phyloP scores from a whole-genome alignment of 306 rosid genomes.

The Trifolium fragiferum region DNA sequence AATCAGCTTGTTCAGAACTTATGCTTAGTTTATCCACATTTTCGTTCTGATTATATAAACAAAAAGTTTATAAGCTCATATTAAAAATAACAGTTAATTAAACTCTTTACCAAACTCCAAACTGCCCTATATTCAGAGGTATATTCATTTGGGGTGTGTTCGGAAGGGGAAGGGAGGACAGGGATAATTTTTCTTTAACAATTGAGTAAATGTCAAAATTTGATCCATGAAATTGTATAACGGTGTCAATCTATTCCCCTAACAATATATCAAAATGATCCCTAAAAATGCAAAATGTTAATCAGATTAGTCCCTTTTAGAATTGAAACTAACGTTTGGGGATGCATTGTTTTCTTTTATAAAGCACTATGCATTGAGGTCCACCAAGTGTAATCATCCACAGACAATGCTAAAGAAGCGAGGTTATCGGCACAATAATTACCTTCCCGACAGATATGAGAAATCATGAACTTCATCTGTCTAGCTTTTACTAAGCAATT shows the following conservation, averaged over 20 bases:
- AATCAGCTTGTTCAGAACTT: not conserved
- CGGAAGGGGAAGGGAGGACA: not conserved
- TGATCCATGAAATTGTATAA: not conserved
- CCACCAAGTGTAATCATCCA: too few species aligned
- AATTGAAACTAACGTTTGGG: too few species aligned
- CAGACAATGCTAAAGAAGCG: too few species aligned
- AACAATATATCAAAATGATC: not conserved
- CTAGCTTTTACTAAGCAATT: too few species aligned
- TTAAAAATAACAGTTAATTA: not conserved
- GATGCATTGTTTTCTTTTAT: too few species aligned
- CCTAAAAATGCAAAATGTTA: too few species aligned
- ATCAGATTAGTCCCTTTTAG: too few species aligned
- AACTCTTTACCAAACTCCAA: not conserved
- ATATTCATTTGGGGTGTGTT: not conserved
- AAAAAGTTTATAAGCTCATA: not conserved
- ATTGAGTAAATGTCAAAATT: not conserved
- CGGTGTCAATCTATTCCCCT: not conserved
- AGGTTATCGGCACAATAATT: too few species aligned
- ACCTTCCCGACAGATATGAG: too few species aligned
- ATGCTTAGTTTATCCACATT: not conserved
- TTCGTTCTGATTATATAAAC: not conserved
- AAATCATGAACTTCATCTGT: too few species aligned
- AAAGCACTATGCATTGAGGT: too few species aligned
- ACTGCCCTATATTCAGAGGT: not conserved
- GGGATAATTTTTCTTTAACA: not conserved